Evolutionary conservation across 345 rosid genomes (phyloP).

Genomic region (Murraya paniculata): DNA sequence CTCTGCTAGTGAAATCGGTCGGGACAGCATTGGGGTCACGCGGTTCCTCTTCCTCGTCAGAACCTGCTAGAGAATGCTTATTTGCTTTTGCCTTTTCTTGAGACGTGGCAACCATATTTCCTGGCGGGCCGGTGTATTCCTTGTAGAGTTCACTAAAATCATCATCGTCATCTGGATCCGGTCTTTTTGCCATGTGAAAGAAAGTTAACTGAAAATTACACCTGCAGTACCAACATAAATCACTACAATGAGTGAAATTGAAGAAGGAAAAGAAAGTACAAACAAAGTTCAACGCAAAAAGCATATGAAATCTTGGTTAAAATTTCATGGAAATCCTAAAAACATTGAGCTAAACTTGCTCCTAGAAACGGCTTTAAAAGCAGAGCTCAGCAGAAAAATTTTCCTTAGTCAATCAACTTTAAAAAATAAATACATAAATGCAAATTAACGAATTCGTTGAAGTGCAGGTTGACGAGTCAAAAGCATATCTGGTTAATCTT

Average conservation of each 20-base stretch:
- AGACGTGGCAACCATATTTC: constrained; percentile 31
- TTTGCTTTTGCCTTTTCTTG: constrained; percentile 50
- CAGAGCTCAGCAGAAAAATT: not conserved
- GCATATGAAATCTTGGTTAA: not conserved
- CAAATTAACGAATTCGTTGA: not conserved
- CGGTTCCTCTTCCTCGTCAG: constrained; percentile 71
- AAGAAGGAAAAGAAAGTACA: not conserved
- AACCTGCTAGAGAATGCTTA: constrained; percentile 54
- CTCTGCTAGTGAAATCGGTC: constrained; percentile 95
- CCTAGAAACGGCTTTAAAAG: not conserved
- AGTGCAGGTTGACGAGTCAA: not conserved
- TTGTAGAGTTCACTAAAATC: constrained; percentile 94
- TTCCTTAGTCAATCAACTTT: not conserved
- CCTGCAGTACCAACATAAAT: constrained; percentile 25
- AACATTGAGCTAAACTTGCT: not conserved
- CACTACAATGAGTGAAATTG: not conserved
- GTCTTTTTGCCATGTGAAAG: constrained; percentile 61
- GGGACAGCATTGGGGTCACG: constrained; percentile 98
- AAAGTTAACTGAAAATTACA: constrained; percentile 8
- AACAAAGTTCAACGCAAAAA: not conserved
- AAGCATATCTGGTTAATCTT: not conserved
- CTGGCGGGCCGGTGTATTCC: constrained; percentile 87
- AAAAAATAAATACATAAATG: not conserved
- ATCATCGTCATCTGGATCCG: constrained; percentile 79
- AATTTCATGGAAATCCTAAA: not conserved